Evolutionary conservation across 2,329 filamentous ascomycete genomes (phyloP).

Genomic region (Ceratocystis albifundus): DNA sequence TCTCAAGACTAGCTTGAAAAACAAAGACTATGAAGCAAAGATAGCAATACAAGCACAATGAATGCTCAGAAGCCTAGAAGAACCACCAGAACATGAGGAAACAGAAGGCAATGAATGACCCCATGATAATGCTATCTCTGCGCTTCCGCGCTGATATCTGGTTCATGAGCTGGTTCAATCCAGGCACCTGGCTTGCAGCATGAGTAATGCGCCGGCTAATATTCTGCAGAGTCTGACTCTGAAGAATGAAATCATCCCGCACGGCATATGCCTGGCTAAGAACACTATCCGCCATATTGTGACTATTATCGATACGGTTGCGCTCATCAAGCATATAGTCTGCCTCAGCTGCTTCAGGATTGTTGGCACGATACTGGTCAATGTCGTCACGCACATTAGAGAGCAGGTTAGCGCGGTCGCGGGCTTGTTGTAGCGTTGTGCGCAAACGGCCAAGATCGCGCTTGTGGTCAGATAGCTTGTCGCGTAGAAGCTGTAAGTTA

Average conservation of each 20-base stretch:
- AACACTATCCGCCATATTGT: constrained; percentile 80
- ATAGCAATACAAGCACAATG: constrained; percentile 2
- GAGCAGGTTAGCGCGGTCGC: constrained; percentile 80
- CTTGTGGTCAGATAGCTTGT: constrained; percentile 77
- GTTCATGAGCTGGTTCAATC: constrained; percentile 80
- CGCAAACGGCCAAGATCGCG: constrained; percentile 69
- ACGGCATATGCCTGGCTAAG: constrained; percentile 93
- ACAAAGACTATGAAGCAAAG: constrained; percentile 26
- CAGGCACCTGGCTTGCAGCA: constrained; percentile 82
- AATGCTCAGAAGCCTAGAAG: constrained; percentile 19
- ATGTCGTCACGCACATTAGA: constrained; percentile 88
- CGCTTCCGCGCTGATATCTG: constrained; percentile 92
- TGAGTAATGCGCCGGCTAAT: constrained; percentile 85
- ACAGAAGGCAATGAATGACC: constrained; percentile 80
- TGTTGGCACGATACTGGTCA: constrained; percentile 69
- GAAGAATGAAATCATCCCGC: constrained; percentile 77
- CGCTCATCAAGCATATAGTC: constrained; percentile 97
- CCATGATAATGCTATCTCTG: constrained; percentile 88
- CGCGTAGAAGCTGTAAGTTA: constrained; percentile 81
- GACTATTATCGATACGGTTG: constrained; percentile 71
- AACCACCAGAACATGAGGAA: constrained; percentile 78
- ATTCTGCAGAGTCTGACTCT: constrained; percentile 75
- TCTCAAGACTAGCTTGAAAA: constrained; percentile 28
- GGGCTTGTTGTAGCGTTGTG: constrained; percentile 60
- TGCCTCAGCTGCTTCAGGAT: constrained; percentile 72